Evolutionary conservation across 306 rosid genomes (phyloP).

Genomic region (Inga laurina): DNA sequence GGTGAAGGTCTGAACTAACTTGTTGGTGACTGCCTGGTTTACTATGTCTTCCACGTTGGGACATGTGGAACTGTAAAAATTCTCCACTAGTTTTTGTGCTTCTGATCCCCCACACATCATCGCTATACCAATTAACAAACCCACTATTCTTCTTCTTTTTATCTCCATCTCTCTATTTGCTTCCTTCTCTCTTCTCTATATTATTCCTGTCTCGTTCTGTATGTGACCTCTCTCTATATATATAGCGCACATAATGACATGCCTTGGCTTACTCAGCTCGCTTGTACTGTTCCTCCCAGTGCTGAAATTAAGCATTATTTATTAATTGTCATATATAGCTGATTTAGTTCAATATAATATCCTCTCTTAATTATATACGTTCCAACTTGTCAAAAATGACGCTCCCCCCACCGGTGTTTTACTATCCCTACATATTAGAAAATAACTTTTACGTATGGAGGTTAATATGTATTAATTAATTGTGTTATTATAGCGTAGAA

Average conservation of each 20-base stretch:
- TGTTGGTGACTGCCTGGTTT: conserved; percentile 60
- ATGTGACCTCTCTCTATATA: not conserved
- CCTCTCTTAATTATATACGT: conserved; percentile 13
- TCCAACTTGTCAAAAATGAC: conserved; percentile 23
- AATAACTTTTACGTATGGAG: not conserved
- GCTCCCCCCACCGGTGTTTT: not conserved
- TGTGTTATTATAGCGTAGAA: not conserved
- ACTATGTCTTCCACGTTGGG: conserved; percentile 72
- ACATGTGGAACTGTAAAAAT: conserved; percentile 61
- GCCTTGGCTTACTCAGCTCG: not conserved
- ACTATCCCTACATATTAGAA: not conserved
- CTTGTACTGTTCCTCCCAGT: not conserved
- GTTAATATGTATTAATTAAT: not conserved
- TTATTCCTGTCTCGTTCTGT: too few relatives aligned
- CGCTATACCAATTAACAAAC: conserved; percentile 28
- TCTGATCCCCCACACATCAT: conserved; percentile 30
- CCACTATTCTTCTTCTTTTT: conserved; percentile 17
- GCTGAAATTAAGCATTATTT: not conserved
- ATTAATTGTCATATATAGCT: not conserved
- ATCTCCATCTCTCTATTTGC: conserved; percentile 26
- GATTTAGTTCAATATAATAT: too few relatives aligned
- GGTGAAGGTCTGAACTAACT: conserved; percentile 49
- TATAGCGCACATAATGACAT: not conserved
- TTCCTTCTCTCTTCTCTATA: too few relatives aligned
- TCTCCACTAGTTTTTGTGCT: conserved; percentile 48